Conservation (phyloP, 2,329 filamentous ascomycete species). For the Pseudogymnoascus sp. region DNA sequence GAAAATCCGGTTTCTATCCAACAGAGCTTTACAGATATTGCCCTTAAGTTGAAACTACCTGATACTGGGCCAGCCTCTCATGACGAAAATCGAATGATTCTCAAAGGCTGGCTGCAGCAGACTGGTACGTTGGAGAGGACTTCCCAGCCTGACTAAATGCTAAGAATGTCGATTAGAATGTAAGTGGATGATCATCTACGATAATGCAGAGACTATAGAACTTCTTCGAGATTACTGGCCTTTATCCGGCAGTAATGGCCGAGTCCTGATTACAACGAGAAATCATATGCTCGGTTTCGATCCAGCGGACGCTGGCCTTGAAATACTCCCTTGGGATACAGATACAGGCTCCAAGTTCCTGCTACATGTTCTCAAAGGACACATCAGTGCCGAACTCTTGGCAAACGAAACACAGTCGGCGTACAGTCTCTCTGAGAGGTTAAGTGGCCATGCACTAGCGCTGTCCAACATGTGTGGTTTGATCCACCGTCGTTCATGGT, state of each 20-base stretch:
- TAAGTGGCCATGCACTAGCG: background rate
- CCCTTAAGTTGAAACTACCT: conserved; percentile 20
- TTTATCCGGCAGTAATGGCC: conserved; percentile 3
- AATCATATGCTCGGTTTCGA: conserved; percentile 13
- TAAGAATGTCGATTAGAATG: conserved; percentile 8
- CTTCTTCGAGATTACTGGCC: conserved; percentile 12
- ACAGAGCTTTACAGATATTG: conserved; percentile 24
- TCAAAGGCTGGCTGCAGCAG: conserved; percentile 10
- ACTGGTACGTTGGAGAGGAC: conserved; percentile 8
- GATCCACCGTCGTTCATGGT: background rate
- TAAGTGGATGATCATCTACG: conserved; percentile 14
- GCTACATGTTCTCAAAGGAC: background rate
- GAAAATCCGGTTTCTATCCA: conserved; percentile 22
- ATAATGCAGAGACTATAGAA: conserved; percentile 12
- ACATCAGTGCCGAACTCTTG: background rate
- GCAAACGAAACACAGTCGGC: background rate
- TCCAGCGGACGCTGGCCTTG: conserved; percentile 8
- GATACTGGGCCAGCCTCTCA: conserved; percentile 14
- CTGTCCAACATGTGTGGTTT: background rate
- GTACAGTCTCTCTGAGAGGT: background rate
- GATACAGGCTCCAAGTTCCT: conserved; percentile 21
- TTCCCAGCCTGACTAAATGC: background rate
- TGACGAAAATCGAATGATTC: conserved; percentile 11
- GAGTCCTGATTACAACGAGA: conserved; percentile 13
- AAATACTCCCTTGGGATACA: conserved; percentile 13